Percentiles rank a stretch among this genome's conserved stretches.
Evolutionary conservation across 306 rosid species (phyloP).

Genomic region (Glycine latifolia): DNA sequence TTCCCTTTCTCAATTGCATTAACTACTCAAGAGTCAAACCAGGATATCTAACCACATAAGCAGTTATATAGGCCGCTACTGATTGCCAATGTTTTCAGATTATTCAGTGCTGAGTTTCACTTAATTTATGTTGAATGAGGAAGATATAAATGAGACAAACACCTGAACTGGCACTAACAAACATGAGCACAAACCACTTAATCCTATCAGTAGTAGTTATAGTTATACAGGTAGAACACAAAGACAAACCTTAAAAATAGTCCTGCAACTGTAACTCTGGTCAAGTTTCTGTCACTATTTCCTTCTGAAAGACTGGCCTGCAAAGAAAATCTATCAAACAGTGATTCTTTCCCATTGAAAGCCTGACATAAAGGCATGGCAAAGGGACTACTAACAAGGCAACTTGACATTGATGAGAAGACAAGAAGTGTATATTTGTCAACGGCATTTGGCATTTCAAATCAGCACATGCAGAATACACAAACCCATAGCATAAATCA

Average conservation of each 20-base stretch:
- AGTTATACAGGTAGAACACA: conserved; percentile 22
- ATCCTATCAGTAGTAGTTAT: conserved; percentile 10
- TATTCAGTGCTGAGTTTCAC: conserved; percentile 17
- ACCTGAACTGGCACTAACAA: conserved; percentile 13
- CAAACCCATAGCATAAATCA: background rate
- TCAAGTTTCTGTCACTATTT: conserved; percentile 71
- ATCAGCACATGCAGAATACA: conserved; percentile 15
- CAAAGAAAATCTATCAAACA: conserved; percentile 42
- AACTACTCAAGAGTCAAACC: conserved; percentile 27
- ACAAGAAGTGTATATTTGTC: conserved; percentile 26
- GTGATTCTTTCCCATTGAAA: conserved; percentile 35
- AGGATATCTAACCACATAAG: conserved; percentile 14
- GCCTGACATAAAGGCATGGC: conserved; percentile 29
- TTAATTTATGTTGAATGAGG: conserved; percentile 16
- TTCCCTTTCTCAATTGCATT: conserved; percentile 16
- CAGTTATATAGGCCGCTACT: background rate
- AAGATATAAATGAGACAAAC: conserved; percentile 18
- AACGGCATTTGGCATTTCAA: conserved; percentile 21
- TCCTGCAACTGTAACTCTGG: conserved; percentile 78
- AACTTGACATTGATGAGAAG: conserved; percentile 30
- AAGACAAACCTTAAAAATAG: conserved; percentile 75
- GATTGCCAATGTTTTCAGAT: conserved; percentile 35
- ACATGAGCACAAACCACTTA: conserved; percentile 15
- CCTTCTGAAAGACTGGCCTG: conserved; percentile 87
- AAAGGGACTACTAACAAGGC: conserved; percentile 8